Conservation (phyloP, 2,329 filamentous ascomycete genomes). For the Fusarium pseudograminearum region DNA sequence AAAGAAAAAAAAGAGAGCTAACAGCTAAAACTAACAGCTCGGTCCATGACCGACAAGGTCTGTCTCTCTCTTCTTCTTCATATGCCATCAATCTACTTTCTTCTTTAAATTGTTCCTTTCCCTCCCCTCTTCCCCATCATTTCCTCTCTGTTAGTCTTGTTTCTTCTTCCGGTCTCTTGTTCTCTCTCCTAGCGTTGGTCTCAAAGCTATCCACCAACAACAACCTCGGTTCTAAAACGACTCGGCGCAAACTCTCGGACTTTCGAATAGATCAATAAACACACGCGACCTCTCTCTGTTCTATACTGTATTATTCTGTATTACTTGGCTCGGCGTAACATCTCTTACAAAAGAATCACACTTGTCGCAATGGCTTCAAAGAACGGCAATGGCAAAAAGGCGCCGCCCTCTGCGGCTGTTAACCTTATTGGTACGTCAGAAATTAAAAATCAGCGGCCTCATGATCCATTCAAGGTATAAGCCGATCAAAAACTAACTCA, state of each 20-base stretch:
- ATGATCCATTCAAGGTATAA: no score
- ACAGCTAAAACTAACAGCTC: slow-evolving; percentile 5
- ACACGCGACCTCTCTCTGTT: neutral
- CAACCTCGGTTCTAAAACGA: slow-evolving; percentile 40
- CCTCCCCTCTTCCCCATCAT: slow-evolving; percentile 15
- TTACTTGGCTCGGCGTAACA: slow-evolving; percentile 11
- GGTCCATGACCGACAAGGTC: slow-evolving; percentile 32
- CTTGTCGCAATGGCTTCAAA: slow-evolving; percentile 51
- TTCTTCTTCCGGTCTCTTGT: neutral
- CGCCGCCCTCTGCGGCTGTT: slow-evolving; percentile 85
- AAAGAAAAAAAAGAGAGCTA: slow-evolving; percentile 3
- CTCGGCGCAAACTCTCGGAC: slow-evolving; percentile 24
- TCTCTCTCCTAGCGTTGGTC: neutral
- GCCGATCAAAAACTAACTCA: slow-evolving; percentile 29
- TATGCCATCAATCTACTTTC: slow-evolving; percentile 9
- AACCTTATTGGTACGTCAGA: slow-evolving; percentile 83
- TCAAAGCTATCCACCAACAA: slow-evolving; percentile 10
- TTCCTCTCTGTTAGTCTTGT: slow-evolving; percentile 6
- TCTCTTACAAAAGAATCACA: neutral
- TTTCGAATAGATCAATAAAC: neutral
- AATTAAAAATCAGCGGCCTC: neutral
- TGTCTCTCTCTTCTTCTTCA: slow-evolving; percentile 3
- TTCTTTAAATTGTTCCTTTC: slow-evolving; percentile 32
- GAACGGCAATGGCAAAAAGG: slow-evolving; percentile 64
- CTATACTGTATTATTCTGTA: neutral